Percentiles rank a stretch among this genome's conserved stretches.
Conservation (phyloP, 2,329 filamentous ascomycete genomes). For the Juglanconis juglandina region DNA sequence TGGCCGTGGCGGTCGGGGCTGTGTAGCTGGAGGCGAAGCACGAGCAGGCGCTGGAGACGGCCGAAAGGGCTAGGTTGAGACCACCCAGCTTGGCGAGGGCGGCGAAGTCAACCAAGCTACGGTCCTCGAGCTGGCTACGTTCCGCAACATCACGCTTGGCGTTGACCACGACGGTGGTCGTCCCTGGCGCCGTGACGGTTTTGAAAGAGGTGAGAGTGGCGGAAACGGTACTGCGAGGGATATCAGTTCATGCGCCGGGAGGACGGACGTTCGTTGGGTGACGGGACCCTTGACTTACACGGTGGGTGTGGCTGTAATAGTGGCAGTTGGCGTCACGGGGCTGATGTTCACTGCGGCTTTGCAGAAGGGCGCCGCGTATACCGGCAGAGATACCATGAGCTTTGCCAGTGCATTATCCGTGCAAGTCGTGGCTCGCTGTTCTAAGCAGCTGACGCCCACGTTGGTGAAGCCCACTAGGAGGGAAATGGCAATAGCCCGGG, state of each 20-base stretch:
- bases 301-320: constrained; percentile 1
- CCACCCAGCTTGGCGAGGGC: background rate
- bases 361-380: constrained; percentile 5
- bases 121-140: background rate
- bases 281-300: background rate
- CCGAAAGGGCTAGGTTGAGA: background rate
- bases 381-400: constrained; percentile 2
- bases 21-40: constrained; percentile 5
- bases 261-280: background rate
- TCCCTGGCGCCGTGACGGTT: constrained; percentile 2
- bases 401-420: background rate
- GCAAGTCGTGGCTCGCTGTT: background rate
- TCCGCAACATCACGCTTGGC: background rate
- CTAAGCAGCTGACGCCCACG: background rate
- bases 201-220: background rate
- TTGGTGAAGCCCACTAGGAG: background rate
- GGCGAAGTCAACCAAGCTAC: constrained; percentile 3
- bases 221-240: background rate
- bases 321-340: background rate
- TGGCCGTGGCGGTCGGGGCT: background rate
- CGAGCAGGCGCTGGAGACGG: constrained; percentile 1
- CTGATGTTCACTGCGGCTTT: background rate
- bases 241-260: background rate
- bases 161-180: constrained; percentile 5
- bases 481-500: background rate